A percentile compares a stretch with the other conserved stretches of the same genome.
phyloP scores from a whole-genome alignment of 805 yeast species.

The Candida vaughaniae region DNA sequence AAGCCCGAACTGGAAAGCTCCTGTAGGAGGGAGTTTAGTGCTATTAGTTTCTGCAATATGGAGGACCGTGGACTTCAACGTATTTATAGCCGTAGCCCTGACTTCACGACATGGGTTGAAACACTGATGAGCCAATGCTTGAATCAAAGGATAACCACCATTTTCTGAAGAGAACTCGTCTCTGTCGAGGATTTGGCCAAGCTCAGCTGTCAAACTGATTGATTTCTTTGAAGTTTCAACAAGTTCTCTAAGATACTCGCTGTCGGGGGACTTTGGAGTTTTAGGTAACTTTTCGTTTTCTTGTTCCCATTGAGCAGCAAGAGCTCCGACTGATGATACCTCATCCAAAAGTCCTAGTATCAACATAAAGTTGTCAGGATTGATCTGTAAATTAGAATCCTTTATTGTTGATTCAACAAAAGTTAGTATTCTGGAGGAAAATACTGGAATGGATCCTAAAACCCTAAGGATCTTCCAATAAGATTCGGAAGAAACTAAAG shows the following conservation, averaged over 20 bases:
- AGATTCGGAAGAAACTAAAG: conserved; percentile 33
- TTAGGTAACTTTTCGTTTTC: conserved; percentile 43
- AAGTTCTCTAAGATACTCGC: conserved; percentile 51
- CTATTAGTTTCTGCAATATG: conserved; percentile 35
- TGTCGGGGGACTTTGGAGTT: conserved; percentile 26
- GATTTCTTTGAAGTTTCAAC: conserved; percentile 62
- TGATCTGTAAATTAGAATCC: conserved; percentile 34
- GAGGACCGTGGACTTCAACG: conserved; percentile 54
- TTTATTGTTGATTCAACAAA: conserved; percentile 46
- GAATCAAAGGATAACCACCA: conserved; percentile 60
- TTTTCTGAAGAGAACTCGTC: conserved; percentile 31
- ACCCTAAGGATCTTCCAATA: conserved; percentile 57
- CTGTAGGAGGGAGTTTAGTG: conserved; percentile 46
- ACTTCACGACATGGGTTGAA: conserved; percentile 83
- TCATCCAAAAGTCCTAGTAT: conserved; percentile 74
- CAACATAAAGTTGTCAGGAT: conserved; percentile 56
- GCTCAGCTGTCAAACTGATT: conserved; percentile 55
- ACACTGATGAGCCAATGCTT: conserved; percentile 86
- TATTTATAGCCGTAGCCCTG: conserved; percentile 60
- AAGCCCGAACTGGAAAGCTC: conserved; percentile 69
- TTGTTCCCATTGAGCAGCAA: conserved; percentile 75
- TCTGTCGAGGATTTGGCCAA: conserved; percentile 37
- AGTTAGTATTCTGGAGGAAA: conserved; percentile 43
- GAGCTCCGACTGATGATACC: conserved; percentile 76
- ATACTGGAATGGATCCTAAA: conserved; percentile 45